Evolutionary conservation across 1,284 basidiomycete species (phyloP).

Genomic region (Exsudoporus floridanus): DNA sequence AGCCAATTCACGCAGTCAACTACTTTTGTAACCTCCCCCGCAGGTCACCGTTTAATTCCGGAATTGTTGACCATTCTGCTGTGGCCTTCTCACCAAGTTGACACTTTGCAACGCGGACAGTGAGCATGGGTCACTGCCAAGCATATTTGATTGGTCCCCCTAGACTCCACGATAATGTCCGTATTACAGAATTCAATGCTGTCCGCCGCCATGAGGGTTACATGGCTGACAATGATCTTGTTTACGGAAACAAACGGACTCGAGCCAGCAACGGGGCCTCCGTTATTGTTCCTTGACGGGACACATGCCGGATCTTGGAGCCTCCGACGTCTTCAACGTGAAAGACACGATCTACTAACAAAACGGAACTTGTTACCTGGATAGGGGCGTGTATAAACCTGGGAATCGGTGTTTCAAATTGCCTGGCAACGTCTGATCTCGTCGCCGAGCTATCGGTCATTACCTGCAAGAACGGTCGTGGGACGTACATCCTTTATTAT

Average conservation of each 20-base stretch:
- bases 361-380: not conserved
- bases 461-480: not conserved
- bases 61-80: not conserved
- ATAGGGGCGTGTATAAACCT: constrained; percentile 4
- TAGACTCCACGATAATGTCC: constrained; percentile 6
- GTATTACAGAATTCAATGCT: not conserved
- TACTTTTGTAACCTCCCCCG: not conserved
- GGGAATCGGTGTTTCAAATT: not conserved
- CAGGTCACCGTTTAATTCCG: not conserved
- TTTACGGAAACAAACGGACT: not conserved
- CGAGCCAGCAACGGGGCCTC: not conserved
- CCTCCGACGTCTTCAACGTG: not conserved
- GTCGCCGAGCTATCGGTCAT: not conserved
- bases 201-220: not conserved
- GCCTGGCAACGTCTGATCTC: not conserved
- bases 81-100: not conserved
- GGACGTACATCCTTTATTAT: not conserved
- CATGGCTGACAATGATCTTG: not conserved
- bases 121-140: not conserved
- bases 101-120: not conserved
- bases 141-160: not conserved
- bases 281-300: not conserved
- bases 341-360: not conserved
- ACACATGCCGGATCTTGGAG: not conserved
- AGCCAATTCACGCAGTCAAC: not conserved